A percentile compares a stretch with the other conserved stretches of the same genome.
Conservation (phyloP, 2,329 filamentous ascomycete genomes). For the Coniochaeta sp. region DNA sequence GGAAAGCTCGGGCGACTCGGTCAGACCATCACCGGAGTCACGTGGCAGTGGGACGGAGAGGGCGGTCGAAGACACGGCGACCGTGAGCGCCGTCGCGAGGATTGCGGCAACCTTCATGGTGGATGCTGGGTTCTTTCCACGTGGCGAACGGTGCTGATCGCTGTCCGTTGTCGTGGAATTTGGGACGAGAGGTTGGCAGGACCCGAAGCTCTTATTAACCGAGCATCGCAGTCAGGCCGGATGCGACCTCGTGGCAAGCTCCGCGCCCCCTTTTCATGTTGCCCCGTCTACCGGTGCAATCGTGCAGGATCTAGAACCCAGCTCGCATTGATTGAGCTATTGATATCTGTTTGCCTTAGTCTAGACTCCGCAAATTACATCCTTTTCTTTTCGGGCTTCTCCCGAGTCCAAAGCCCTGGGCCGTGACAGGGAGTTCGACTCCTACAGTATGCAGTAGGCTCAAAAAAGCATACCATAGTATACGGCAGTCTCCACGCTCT, state of each 20-base stretch:
- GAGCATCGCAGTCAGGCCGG: background rate
- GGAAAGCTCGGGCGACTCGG: constrained; percentile 8
- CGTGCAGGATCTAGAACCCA: background rate
- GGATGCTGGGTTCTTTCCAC: background rate
- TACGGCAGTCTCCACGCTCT: too few relatives aligned
- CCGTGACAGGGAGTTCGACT: too few relatives aligned
- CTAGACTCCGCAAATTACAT: background rate
- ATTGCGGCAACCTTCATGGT: constrained; percentile 6
- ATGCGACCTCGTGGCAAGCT: background rate
- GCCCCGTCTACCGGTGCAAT: background rate
- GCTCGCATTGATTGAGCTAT: background rate
- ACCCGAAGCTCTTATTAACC: background rate
- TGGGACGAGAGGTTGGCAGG: background rate
- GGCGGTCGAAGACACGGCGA: background rate
- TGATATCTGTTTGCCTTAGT: background rate
- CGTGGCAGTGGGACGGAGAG: constrained; percentile 8
- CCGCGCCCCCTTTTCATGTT: background rate
- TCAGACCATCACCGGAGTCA: constrained; percentile 2
- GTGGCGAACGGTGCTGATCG: background rate
- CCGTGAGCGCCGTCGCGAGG: constrained; percentile 10
- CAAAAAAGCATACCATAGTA: too few relatives aligned
- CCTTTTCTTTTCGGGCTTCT: background rate
- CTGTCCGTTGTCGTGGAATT: background rate
- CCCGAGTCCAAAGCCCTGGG: too few relatives aligned
- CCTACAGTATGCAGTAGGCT: too few relatives aligned